Evolutionary conservation across 805 yeast genomes (phyloP), one percentile per base, ranked within the genome.

Genomic region (Candida sonorensis): DNA sequence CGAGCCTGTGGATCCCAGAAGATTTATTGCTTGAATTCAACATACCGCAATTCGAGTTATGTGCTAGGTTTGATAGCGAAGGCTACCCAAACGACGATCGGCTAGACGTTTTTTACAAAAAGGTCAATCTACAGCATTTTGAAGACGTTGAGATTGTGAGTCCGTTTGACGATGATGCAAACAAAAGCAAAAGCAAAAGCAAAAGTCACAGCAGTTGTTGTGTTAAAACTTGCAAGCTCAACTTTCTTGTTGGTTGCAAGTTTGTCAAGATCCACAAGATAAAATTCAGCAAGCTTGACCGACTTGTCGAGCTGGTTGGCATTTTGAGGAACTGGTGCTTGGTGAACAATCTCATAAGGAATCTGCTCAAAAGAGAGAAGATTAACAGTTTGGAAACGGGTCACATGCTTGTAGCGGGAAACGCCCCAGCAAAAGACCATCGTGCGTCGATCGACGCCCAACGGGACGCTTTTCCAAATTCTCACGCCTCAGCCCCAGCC

Each of bases 1-100:
- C 62, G 2, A 46, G 42, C 15, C 40, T 58, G 10, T 58, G 62
- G 62, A 40, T 58, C 4, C 61, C 62, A 0, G 45, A 51, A 24
- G 61, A 53, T 37, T 22, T 51, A 14, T 27, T 53, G 14, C 23
- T 43, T 18, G 50, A 48, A 16, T 26, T 47, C 11, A 42, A 41
- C n/a, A 27, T 51, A 5, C 29, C 33, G n/a, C 41, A 44, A 9
- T 50, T 47, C 35, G 56, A 50, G 21, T 35, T 49, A 11, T 40
- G 51, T 4, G 40, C 46, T 8, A 42, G 46, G 13, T 30, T 33
- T 21, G 40, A 37, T n/a, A 17, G 28, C 7, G 21, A 20, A 3
- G 37, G 13, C 10, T 20, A 27, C n/a, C n/a, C n/a, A n/a, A n/a
- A n/a, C 7, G 44, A 37, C 15, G 25, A 15, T 8, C 24, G 20